These are phyloP conservation scores for Colletotrichum sidae DNA, from an alignment of 2,329 filamentous ascomycete genomes.

Conservation along the genomic window DNA sequence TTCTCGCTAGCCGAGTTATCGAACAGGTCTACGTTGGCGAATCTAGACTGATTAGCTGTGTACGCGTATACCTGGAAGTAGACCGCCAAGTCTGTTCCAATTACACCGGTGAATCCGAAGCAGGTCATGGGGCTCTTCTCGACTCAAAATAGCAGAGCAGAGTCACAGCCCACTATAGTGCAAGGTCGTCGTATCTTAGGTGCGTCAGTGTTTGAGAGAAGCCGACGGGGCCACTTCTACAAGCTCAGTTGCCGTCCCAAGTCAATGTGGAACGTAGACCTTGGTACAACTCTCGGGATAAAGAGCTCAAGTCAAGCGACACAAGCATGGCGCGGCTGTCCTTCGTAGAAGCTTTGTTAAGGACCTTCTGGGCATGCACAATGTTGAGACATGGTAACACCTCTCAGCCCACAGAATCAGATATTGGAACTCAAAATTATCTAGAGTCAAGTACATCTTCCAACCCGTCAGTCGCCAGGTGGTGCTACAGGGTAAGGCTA, in stretches of 20 bases:
- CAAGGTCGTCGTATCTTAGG: neutral
- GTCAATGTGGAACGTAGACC: neutral
- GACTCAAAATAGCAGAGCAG: neutral
- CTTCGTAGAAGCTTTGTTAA: neutral
- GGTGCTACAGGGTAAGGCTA: neutral
- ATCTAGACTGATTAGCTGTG: neutral
- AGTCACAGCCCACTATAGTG: neutral
- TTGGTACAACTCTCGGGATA: neutral
- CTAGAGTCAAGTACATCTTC: constrained; percentile 5
- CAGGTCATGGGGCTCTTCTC: neutral
- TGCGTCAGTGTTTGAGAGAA: neutral
- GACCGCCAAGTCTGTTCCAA: neutral
- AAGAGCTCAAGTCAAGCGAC: neutral
- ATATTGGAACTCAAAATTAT: neutral
- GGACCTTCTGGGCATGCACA: neutral
- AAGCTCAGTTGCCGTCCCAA: neutral
- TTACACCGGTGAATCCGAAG: neutral
- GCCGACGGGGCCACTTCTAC: too few relatives aligned
- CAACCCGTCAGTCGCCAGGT: neutral
- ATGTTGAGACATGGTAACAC: neutral
- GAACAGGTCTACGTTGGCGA: neutral
- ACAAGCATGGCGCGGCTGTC: neutral
- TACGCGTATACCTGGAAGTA: neutral
- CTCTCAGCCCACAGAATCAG: neutral
- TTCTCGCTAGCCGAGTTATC: too few relatives aligned